Conservation (phyloP, 805 yeast genomes). For the Jamesozyma lodderae region DNA sequence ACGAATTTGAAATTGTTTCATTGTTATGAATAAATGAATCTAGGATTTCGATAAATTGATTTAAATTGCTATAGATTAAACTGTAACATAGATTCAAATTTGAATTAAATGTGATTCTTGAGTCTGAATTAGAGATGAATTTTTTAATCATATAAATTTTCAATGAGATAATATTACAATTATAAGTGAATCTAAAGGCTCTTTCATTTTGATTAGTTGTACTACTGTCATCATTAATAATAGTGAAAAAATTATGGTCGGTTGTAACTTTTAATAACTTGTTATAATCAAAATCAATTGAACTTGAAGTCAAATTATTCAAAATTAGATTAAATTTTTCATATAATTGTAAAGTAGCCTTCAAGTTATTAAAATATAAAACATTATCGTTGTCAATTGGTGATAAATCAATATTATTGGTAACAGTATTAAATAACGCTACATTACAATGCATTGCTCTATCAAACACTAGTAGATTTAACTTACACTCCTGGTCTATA, state of each 20-base stretch:
- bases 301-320: not conserved
- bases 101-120: not conserved
- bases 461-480: constrained; percentile 35
- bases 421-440: constrained; percentile 2
- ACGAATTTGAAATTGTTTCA: constrained; percentile 5
- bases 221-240: constrained; percentile 1
- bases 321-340: constrained; percentile 2
- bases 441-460: constrained; percentile 3
- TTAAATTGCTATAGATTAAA: constrained; percentile 2
- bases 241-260: not conserved
- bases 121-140: constrained; percentile 1
- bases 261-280: constrained; percentile 1
- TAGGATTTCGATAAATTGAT: constrained; percentile 1
- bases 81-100: constrained; percentile 1
- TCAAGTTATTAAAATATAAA: constrained; percentile 3
- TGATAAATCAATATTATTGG: constrained; percentile 4
- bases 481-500: constrained; percentile 53
- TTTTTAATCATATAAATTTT: constrained; percentile 4
- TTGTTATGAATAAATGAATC: constrained; percentile 7
- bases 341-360: not conserved
- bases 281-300: constrained; percentile 1
- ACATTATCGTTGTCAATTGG: constrained; percentile 1
- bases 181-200: constrained; percentile 1
- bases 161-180: constrained; percentile 1
- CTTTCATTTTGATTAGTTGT: constrained; percentile 3